Evolutionary conservation across 106 monocot species (phyloP).

Genomic region (Xerophyta viscosa): DNA sequence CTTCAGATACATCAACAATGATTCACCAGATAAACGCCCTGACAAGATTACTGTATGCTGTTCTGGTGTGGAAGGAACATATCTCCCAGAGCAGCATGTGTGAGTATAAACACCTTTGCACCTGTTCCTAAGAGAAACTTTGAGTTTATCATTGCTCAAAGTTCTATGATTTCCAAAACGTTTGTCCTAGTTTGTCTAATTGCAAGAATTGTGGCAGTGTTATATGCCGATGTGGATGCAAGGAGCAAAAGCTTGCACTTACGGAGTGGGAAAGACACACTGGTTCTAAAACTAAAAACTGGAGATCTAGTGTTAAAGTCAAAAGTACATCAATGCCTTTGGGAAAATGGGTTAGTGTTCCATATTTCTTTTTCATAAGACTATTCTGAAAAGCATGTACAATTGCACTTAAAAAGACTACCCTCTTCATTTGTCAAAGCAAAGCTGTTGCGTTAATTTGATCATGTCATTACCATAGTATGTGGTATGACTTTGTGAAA

Average conservation of each 20-base stretch:
- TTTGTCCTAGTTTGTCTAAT: background rate
- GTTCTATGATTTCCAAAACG: background rate
- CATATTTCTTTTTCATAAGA: background rate
- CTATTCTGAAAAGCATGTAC: no score
- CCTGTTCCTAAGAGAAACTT: no score
- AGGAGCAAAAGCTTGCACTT: conserved; percentile 41
- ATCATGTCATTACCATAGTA: no score
- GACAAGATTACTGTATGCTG: conserved; percentile 51
- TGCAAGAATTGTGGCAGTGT: conserved; percentile 34
- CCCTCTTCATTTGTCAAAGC: no score
- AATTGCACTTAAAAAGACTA: no score
- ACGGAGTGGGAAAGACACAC: conserved; percentile 89
- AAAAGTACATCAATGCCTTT: conserved; percentile 57
- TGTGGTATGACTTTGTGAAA: no score
- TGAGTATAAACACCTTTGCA: conserved; percentile 32
- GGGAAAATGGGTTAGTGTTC: conserved; percentile 69
- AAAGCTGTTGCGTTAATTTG: no score
- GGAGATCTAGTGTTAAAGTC: conserved; percentile 79
- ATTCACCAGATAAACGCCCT: conserved; percentile 16
- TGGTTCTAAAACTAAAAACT: conserved; percentile 83
- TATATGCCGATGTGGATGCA: conserved; percentile 76
- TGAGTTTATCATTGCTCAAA: no score
- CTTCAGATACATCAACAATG: conserved; percentile 30
- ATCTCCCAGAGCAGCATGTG: conserved; percentile 67
- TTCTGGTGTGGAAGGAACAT: conserved; percentile 61